Evolutionary conservation across 2,329 filamentous ascomycete genomes (phyloP).

Genomic region (Sporothrix brasiliensis): DNA sequence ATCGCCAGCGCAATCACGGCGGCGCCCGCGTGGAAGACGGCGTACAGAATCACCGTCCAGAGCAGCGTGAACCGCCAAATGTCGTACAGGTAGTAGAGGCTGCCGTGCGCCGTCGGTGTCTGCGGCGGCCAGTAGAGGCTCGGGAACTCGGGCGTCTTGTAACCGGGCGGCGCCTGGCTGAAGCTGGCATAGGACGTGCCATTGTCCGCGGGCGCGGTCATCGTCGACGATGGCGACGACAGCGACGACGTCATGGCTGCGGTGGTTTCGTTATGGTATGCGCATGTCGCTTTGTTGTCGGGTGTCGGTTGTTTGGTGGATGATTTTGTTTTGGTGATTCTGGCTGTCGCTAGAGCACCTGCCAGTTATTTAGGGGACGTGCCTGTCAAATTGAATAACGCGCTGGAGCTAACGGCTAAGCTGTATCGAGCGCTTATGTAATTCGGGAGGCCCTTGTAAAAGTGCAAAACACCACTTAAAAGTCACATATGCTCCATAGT

Average conservation of each 20-base stretch:
- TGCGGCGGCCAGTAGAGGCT: constrained; percentile 75
- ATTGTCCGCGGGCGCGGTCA: constrained; percentile 2
- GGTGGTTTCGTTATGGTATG: background rate
- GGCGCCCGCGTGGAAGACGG: constrained; percentile 72
- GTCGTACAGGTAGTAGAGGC: constrained; percentile 73
- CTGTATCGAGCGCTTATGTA: background rate
- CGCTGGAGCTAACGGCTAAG: constrained; percentile 15
- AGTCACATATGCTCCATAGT: background rate
- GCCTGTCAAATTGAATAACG: constrained; percentile 5
- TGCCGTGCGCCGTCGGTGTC: constrained; percentile 51
- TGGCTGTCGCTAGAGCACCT: background rate
- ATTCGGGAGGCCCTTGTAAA: background rate
- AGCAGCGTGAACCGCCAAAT: constrained; percentile 86
- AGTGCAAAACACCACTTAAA: background rate
- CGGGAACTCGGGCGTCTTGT: constrained; percentile 73
- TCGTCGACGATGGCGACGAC: background rate
- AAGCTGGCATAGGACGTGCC: constrained; percentile 24
- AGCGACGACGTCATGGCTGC: constrained; percentile 23
- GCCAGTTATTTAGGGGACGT: background rate
- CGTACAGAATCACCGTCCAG: constrained; percentile 83
- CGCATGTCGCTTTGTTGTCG: background rate
- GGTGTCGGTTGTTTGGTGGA: background rate
- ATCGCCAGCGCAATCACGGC: constrained; percentile 72
- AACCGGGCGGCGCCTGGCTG: constrained; percentile 53
- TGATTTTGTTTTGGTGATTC: background rate